A percentile compares a stretch with the other conserved stretches of the same genome.
These are phyloP conservation scores for Aspergillus awamori DNA, from an alignment of 2,329 filamentous ascomycete genomes.

Conservation along the genomic window DNA sequence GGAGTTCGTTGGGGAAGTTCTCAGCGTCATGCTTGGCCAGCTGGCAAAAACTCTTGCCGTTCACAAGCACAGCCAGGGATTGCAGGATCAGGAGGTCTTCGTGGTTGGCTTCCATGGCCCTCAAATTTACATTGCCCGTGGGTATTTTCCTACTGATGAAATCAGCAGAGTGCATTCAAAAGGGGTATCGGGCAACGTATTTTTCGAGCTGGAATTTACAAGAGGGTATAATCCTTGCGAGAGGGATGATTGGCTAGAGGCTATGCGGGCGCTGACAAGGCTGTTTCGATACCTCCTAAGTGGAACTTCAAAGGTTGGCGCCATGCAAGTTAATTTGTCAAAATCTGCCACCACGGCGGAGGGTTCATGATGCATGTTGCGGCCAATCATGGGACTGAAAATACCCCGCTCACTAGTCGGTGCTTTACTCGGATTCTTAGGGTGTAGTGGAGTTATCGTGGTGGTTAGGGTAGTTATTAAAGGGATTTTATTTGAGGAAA, in stretches of 20 bases:
- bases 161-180: constrained; percentile 2
- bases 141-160: neutral
- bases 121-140: constrained; percentile 10
- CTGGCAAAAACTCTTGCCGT: constrained; percentile 9
- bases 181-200: constrained; percentile 4
- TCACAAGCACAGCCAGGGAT: neutral
- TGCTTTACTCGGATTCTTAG: no score
- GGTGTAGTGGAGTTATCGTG: no score
- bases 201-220: constrained; percentile 10
- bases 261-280: constrained; percentile 14
- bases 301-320: constrained; percentile 17
- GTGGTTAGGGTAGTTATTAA: no score
- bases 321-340: neutral
- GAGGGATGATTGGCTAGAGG: constrained; percentile 20
- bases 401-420: no score
- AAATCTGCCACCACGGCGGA: neutral
- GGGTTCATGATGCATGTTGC: no score
- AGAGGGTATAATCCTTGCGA: constrained; percentile 17
- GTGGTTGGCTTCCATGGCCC: constrained; percentile 11
- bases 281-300: constrained; percentile 19
- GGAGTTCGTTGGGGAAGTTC: constrained; percentile 12
- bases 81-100: constrained; percentile 11
- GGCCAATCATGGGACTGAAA: no score
- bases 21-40: constrained; percentile 19
- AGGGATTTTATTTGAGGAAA: no score